Evolutionary conservation across 169 alveolate species (phyloP).

Genomic region (Blepharisma undulans): DNA sequence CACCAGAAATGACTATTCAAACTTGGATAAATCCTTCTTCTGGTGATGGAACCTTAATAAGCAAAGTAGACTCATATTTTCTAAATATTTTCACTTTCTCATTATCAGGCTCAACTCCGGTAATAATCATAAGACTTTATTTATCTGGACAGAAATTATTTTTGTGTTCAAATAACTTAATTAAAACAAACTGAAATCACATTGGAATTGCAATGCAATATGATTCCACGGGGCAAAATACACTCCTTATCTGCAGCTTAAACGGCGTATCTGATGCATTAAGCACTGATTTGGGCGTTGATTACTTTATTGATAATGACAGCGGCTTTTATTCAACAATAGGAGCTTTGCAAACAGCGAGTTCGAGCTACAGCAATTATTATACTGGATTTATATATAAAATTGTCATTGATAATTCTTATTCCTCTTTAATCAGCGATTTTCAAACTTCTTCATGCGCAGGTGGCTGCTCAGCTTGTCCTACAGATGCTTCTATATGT

Average conservation of each 20-base stretch:
- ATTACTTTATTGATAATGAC: not conserved
- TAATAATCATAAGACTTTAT: not conserved
- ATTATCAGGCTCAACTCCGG: not conserved
- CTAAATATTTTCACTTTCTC: not conserved
- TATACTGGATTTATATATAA: not conserved
- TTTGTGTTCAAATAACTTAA: not conserved
- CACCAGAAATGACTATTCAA: not conserved
- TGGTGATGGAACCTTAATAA: constrained; percentile 1
- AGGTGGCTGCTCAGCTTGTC: not conserved
- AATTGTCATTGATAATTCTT: not conserved
- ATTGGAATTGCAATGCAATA: not conserved
- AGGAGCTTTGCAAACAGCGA: too few relatives aligned
- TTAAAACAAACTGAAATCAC: not conserved
- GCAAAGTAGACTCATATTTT: too few relatives aligned
- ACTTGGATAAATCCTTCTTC: not conserved
- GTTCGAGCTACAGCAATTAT: too few relatives aligned
- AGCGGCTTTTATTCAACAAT: not conserved
- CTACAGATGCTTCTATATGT: not conserved
- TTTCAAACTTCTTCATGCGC: not conserved
- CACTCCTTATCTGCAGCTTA: not conserved
- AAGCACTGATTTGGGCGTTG: not conserved
- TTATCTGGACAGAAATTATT: not conserved
- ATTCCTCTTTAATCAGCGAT: not conserved
- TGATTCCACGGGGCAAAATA: not conserved
- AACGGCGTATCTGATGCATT: not conserved